These are phyloP conservation scores for Dactylonectria estremocensis DNA, from an alignment of 2,329 filamentous ascomycete species.

Conservation along the genomic window DNA sequence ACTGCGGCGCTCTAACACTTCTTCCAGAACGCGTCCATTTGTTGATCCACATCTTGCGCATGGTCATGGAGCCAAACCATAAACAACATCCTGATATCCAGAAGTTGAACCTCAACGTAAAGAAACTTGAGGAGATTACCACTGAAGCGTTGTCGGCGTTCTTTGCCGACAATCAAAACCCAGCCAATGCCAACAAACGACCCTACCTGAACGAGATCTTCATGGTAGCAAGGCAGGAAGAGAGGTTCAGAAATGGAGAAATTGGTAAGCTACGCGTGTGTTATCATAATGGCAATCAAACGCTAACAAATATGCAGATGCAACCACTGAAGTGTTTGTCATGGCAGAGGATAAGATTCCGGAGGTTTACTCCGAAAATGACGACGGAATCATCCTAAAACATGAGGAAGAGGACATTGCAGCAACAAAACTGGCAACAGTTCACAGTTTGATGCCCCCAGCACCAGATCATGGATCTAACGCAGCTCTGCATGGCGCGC, in stretches of 20 bases:
- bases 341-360: constrained; percentile 67
- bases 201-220: constrained; percentile 73
- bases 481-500: constrained; percentile 50
- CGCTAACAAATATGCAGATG: constrained; percentile 56
- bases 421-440: constrained; percentile 52
- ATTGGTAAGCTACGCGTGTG: constrained; percentile 62
- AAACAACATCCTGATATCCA: constrained; percentile 67
- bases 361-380: constrained; percentile 66
- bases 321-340: constrained; percentile 63
- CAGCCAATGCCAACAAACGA: constrained; percentile 69
- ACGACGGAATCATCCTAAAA: constrained; percentile 59
- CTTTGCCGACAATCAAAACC: constrained; percentile 67
- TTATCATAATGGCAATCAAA: too few species aligned
- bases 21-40: constrained; percentile 70
- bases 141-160: constrained; percentile 71
- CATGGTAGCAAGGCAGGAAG: constrained; percentile 70
- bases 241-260: constrained; percentile 69
- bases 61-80: constrained; percentile 67
- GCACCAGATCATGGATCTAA: constrained; percentile 56
- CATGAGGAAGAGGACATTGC: constrained; percentile 60
- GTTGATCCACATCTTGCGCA: constrained; percentile 71
- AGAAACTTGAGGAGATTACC: constrained; percentile 71
- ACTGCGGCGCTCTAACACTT: constrained; percentile 20
- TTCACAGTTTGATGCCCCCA: constrained; percentile 55
- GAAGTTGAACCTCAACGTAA: constrained; percentile 67